Base-by-base conservation (phyloP, 768 basidiomycete species). In the Russula earlei region DNA sequence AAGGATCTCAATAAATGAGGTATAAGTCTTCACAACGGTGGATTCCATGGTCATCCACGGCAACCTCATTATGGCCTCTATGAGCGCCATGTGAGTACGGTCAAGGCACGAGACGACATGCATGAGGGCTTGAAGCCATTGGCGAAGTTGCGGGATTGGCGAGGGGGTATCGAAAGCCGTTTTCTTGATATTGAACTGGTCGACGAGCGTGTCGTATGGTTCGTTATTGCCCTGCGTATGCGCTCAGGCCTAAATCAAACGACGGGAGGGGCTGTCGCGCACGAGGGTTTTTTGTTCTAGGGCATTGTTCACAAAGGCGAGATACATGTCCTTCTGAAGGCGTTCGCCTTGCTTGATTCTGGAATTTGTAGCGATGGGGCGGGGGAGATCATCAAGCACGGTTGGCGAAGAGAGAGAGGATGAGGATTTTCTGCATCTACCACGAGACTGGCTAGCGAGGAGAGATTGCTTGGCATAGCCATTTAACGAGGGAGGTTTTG, bases 21-120 rank as follows among this genome's bases (percentile, higher is more conserved):
- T 86, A 71, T 95, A 97, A 5, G 85, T 83, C 69, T 85, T 87
- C 50, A 94, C 92, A 61, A 95, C 88, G 33, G 74, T 72, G 31
- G 79, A 79, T 65, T 95, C 93, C 70, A 91, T 81, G n/a, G 83
- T 88, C 15, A 88, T 85, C 96, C 96, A 99, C 12, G 92, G 91
- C 65, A 97, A 77, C 59, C 77, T 78, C 41, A 97, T 76, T 55
- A 98, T 81, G 14, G 93, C 91, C 59, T 93, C 82, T 36, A 97
- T 85, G 29, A 99, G 80, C 0, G 81, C 67, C 15, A 83, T 74
- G 67, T 98, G 94, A 9, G 78, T 75, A 47, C 82, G 82, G 63
- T 92, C 93, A 31, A 99, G 75, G 40, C 90, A 81, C 24, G 92
- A 94, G 52, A 97, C 91, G 57, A 92, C 89, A 65, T 97, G 91